phyloP scores from a whole-genome alignment of 805 yeast genomes.

The Lipomyces spencermartinsiae region DNA sequence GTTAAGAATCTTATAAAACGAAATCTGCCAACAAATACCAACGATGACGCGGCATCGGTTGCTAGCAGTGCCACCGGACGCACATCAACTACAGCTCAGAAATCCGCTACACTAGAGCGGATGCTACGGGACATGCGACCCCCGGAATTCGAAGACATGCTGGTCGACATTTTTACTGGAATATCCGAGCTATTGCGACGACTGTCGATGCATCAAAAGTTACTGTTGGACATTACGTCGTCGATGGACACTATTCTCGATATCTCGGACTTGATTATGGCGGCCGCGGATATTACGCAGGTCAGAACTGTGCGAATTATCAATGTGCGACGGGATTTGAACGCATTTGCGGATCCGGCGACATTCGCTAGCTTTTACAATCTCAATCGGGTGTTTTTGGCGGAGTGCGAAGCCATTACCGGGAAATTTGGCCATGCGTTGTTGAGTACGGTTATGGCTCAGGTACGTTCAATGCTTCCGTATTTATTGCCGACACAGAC shows the following conservation, averaged over 20 bases:
- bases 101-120: constrained; percentile 52
- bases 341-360: constrained; percentile 61
- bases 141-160: constrained; percentile 74
- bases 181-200: constrained; percentile 77
- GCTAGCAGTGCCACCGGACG: constrained; percentile 40
- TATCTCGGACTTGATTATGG: constrained; percentile 49
- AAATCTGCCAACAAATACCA: constrained; percentile 58
- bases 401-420: constrained; percentile 82
- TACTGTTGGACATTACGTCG: constrained; percentile 73
- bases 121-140: constrained; percentile 71
- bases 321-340: constrained; percentile 75
- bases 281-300: constrained; percentile 74
- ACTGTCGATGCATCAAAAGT: constrained; percentile 76
- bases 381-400: constrained; percentile 69
- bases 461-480: constrained; percentile 14
- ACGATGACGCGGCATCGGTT: constrained; percentile 47
- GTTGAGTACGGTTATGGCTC: constrained; percentile 59
- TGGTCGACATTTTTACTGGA: constrained; percentile 63
- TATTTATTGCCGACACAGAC: neutral
- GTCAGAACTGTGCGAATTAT: constrained; percentile 77
- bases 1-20: constrained; percentile 73
- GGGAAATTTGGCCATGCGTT: constrained; percentile 70
- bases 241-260: constrained; percentile 46
- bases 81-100: constrained; percentile 44
- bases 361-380: constrained; percentile 72